phyloP scores from a whole-genome alignment of 768 basidiomycete species.

The Suillus weaverae region DNA sequence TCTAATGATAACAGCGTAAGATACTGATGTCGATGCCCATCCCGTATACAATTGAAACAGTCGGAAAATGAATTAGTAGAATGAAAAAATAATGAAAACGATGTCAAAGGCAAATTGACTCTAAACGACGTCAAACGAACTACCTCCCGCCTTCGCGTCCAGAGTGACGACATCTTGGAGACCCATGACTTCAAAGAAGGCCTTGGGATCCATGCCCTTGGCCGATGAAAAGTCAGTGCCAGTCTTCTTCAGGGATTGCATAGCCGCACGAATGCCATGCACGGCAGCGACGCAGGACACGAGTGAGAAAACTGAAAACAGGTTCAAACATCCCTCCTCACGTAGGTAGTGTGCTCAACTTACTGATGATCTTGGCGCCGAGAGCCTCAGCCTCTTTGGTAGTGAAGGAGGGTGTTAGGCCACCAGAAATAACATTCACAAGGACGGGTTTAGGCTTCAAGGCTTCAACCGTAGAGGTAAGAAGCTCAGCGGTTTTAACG shows the following conservation, averaged over 20 bases:
- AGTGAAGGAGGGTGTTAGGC: slow-evolving; percentile 74
- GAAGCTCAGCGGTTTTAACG: slow-evolving; percentile 64
- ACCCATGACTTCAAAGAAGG: slow-evolving; percentile 78
- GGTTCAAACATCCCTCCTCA: slow-evolving; percentile 1
- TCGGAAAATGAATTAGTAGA: neutral
- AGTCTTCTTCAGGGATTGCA: slow-evolving; percentile 73
- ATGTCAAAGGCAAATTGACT: neutral
- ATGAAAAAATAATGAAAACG: neutral
- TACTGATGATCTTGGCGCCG: slow-evolving; percentile 79
- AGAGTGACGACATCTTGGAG: slow-evolving; percentile 54
- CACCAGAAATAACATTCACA: slow-evolving; percentile 79
- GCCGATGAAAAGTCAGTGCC: slow-evolving; percentile 68
- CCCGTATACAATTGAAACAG: slow-evolving; percentile 19
- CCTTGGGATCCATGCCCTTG: slow-evolving; percentile 72
- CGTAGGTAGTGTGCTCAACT: slow-evolving; percentile 23
- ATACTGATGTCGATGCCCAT: slow-evolving; percentile 11
- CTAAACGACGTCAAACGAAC: slow-evolving; percentile 55
- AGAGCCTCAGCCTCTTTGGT: slow-evolving; percentile 63
- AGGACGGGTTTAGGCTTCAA: slow-evolving; percentile 76
- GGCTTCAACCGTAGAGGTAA: slow-evolving; percentile 62
- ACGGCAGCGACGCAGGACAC: slow-evolving; percentile 77
- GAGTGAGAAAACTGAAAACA: slow-evolving; percentile 62
- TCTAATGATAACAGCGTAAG: slow-evolving; percentile 22
- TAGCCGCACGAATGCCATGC: slow-evolving; percentile 76
- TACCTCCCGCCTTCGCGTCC: slow-evolving; percentile 58